A percentile compares a stretch with the other conserved stretches of the same genome.
These are phyloP conservation scores for Emydomyces testavorans DNA, from an alignment of 2,329 filamentous ascomycete genomes.

Conservation along the genomic window DNA sequence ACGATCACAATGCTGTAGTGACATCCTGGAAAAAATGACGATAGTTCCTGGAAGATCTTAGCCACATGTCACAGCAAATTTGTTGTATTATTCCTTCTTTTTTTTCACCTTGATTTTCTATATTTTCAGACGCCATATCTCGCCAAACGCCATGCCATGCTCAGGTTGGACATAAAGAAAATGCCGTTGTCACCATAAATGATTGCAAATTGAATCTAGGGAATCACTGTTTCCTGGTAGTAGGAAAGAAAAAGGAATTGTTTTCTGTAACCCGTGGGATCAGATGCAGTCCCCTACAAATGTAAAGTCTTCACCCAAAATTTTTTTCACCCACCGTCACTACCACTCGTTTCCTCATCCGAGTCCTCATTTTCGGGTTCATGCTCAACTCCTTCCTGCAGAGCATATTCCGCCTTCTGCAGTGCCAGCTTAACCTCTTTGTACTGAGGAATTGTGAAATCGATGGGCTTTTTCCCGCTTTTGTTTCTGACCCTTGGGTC, in stretches of 20 bases:
- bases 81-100: not conserved
- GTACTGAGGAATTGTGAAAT: slow-evolving; percentile 35
- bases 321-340: slow-evolving; percentile 28
- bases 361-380: slow-evolving; percentile 26
- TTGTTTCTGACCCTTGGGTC: slow-evolving; percentile 40
- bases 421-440: slow-evolving; percentile 33
- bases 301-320: slow-evolving; percentile 10
- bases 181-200: slow-evolving; percentile 8
- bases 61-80: not conserved
- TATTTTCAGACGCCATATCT: not conserved
- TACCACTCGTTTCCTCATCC: slow-evolving; percentile 24
- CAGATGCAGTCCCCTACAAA: slow-evolving; percentile 6
- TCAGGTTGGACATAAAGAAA: slow-evolving; percentile 7
- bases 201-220: not conserved
- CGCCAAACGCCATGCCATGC: slow-evolving; percentile 11
- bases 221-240: slow-evolving; percentile 7
- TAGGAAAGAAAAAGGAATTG: slow-evolving; percentile 12
- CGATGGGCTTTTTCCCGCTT: slow-evolving; percentile 36
- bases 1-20: too few species aligned
- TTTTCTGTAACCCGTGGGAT: slow-evolving; percentile 12
- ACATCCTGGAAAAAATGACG: not conserved
- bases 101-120: slow-evolving; percentile 2
- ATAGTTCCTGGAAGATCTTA: slow-evolving; percentile 5
- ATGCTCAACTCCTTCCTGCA: slow-evolving; percentile 35
- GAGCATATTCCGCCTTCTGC: slow-evolving; percentile 37